Conservation (phyloP, 306 rosid genomes). For the Vigna reflexopilosa region DNA sequence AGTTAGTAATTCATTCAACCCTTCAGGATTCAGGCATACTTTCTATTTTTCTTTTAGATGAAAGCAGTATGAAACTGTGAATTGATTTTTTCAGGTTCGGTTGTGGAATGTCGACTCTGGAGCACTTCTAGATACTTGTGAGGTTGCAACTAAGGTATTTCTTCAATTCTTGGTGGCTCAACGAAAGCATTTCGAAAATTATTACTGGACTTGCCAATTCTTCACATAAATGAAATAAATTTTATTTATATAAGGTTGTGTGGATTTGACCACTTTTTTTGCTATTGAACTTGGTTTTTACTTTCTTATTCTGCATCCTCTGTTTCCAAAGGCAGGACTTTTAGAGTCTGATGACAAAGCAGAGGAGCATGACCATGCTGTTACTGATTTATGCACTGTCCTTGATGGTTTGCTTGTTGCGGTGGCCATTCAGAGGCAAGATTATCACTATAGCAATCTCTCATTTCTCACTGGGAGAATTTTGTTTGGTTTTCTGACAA, state of each 20-base stretch:
- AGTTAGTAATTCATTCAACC: conserved; percentile 55
- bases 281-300: conserved; percentile 37
- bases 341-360: conserved; percentile 64
- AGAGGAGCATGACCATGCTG: conserved; percentile 64
- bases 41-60: conserved; percentile 33
- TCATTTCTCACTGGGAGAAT: conserved; percentile 21
- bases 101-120: conserved; percentile 83
- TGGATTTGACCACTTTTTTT: conserved; percentile 6
- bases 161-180: conserved; percentile 17
- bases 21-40: conserved; percentile 27
- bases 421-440: conserved; percentile 86
- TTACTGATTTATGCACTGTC: conserved; percentile 72
- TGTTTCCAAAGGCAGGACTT: conserved; percentile 81
- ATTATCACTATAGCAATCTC: conserved; percentile 24
- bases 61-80: conserved; percentile 26
- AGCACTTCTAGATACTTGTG: conserved; percentile 77
- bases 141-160: conserved; percentile 74
- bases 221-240: conserved; percentile 24
- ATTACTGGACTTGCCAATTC: conserved; percentile 18
- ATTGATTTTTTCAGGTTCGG: conserved; percentile 68
- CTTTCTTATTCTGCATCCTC: conserved; percentile 42
- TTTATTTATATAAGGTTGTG: neutral
- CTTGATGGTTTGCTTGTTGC: conserved; percentile 75
- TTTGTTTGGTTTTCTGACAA: conserved; percentile 25
- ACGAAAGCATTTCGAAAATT: neutral